A percentile compares a stretch with the other conserved stretches of the same genome.
These are phyloP conservation scores for Picea mariana DNA, from an alignment of 83 land plant genomes.

Conservation along the genomic window DNA sequence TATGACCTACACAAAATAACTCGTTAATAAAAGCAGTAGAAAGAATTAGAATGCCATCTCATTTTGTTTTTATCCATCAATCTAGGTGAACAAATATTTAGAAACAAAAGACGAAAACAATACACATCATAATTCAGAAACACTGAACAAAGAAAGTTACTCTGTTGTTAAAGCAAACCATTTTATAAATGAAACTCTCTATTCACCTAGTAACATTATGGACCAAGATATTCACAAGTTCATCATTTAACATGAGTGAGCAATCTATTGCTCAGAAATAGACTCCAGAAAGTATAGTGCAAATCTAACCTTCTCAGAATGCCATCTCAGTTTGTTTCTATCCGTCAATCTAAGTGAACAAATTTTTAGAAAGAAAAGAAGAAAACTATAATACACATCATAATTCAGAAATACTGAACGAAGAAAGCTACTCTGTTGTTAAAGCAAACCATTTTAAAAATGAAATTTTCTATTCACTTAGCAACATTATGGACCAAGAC, in stretches of 20 bases:
- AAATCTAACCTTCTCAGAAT: conserved; percentile 75
- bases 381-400: conserved; percentile 23
- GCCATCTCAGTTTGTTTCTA: background rate
- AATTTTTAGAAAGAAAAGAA: background rate
- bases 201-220: background rate
- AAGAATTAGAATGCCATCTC: background rate
- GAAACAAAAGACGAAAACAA: conserved; percentile 5
- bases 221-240: background rate
- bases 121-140: conserved; percentile 5
- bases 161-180: no score
- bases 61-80: background rate
- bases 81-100: background rate
- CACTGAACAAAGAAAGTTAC: background rate
- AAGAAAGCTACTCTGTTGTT: background rate
- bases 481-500: background rate
- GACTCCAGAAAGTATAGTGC: background rate
- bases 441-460: background rate
- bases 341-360: background rate
- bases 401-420: background rate
- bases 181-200: background rate
- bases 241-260: background rate
- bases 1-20: background rate
- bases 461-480: background rate
- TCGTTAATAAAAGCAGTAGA: background rate
- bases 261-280: background rate